phyloP scores from a whole-genome alignment of 208 protist species.

The Leishmania tarentolae region DNA sequence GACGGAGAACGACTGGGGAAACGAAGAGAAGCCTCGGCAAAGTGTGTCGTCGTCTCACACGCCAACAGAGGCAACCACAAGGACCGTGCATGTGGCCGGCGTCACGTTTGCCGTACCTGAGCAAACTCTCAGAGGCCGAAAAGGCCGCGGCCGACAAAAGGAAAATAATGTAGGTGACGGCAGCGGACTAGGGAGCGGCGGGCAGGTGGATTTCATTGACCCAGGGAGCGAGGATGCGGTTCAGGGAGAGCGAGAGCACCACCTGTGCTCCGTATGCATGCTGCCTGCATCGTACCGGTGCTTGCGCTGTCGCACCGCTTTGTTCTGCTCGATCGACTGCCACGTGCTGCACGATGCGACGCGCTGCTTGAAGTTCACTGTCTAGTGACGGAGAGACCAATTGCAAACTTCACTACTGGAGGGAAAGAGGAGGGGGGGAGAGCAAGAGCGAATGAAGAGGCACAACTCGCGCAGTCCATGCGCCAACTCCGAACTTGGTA shows the following conservation, averaged over 20 bases:
- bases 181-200: neutral
- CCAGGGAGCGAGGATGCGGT: constrained; percentile 1
- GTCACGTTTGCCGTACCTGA: neutral
- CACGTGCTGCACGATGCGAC: constrained; percentile 80
- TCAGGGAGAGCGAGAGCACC: constrained; percentile 30
- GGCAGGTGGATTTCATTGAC: neutral
- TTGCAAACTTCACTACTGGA: neutral
- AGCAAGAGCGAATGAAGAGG: neutral
- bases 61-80: neutral
- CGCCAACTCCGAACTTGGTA: neutral
- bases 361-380: constrained; percentile 80
- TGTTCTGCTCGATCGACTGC: constrained; percentile 84
- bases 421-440: neutral
- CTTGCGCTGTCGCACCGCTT: constrained; percentile 54
- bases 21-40: neutral
- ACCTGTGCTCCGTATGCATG: constrained; percentile 79
- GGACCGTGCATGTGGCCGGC: neutral
- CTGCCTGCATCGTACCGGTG: constrained; percentile 70
- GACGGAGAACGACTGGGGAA: neutral
- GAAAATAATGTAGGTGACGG: neutral
- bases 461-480: neutral
- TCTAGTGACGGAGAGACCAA: constrained; percentile 26
- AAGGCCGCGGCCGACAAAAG: neutral
- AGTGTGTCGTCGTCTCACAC: neutral
- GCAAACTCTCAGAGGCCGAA: neutral